phyloP scores from a whole-genome alignment of 306 rosid species.

The Acacia confusa region DNA sequence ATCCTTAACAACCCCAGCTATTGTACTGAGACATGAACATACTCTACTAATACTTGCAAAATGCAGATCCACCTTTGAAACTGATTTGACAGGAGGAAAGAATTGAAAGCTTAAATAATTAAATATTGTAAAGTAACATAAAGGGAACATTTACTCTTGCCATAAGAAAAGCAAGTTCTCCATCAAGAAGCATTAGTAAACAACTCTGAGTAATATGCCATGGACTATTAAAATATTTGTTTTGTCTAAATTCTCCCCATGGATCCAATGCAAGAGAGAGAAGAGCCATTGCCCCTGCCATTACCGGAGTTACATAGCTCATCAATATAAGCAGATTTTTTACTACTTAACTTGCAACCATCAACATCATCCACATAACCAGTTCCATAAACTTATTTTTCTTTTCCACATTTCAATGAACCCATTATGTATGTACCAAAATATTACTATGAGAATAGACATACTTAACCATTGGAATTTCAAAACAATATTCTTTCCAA shows the following conservation, averaged over 20 bases:
- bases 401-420: no score
- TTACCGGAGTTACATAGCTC: conserved; percentile 94
- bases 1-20: conserved; percentile 98
- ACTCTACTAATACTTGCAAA: conserved; percentile 85
- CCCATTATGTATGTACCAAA: no score
- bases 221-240: conserved; percentile 70
- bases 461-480: no score
- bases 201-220: conserved; percentile 75
- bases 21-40: conserved; percentile 89
- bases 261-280: conserved; percentile 87
- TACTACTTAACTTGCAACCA: no score
- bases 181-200: conserved; percentile 89
- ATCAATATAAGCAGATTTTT: conserved; percentile 85
- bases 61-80: conserved; percentile 21
- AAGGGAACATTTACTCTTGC: conserved; percentile 45
- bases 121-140: neutral
- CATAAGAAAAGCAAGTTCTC: conserved; percentile 91
- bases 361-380: no score
- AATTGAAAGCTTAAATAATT: conserved; percentile 11
- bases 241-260: conserved; percentile 71
- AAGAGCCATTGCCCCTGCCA: conserved; percentile 74
- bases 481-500: no score
- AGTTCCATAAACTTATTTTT: no score
- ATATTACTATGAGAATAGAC: no score
- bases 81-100: conserved; percentile 12